Conservation (phyloP, 169 alveolate genomes). For the Plasmodium knowlesi region DNA sequence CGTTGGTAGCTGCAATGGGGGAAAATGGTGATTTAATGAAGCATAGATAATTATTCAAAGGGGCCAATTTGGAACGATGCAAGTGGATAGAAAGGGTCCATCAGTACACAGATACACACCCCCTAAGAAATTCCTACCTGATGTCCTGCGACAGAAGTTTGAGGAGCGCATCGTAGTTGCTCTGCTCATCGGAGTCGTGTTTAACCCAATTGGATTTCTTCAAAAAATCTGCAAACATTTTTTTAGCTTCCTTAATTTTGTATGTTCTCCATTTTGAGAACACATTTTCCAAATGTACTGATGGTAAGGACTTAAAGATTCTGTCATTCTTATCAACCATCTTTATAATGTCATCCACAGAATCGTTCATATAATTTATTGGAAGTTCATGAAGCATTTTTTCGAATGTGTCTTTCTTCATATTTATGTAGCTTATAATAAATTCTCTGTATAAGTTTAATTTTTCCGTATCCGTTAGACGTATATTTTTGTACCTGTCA, state of each 20-base stretch:
- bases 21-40: background rate
- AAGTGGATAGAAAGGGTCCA: background rate
- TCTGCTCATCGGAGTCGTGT: constrained; percentile 15
- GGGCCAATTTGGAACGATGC: background rate
- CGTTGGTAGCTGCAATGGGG: constrained; percentile 72
- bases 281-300: background rate
- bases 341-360: constrained; percentile 14
- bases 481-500: constrained; percentile 20
- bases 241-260: constrained; percentile 47
- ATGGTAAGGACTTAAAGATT: constrained; percentile 5
- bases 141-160: constrained; percentile 8
- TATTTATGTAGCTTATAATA: constrained; percentile 30
- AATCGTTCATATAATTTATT: constrained; percentile 17
- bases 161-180: background rate
- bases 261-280: constrained; percentile 21
- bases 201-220: constrained; percentile 43
- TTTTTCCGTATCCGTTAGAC: constrained; percentile 18
- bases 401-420: constrained; percentile 13
- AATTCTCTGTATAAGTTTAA: constrained; percentile 25
- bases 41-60: background rate
- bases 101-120: background rate
- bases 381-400: constrained; percentile 15
- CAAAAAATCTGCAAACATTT: constrained; percentile 18
- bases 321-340: constrained; percentile 15
- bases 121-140: background rate